Conservation (phyloP, 495 filamentous ascomycete species). For the Tuber melanosporum region DNA sequence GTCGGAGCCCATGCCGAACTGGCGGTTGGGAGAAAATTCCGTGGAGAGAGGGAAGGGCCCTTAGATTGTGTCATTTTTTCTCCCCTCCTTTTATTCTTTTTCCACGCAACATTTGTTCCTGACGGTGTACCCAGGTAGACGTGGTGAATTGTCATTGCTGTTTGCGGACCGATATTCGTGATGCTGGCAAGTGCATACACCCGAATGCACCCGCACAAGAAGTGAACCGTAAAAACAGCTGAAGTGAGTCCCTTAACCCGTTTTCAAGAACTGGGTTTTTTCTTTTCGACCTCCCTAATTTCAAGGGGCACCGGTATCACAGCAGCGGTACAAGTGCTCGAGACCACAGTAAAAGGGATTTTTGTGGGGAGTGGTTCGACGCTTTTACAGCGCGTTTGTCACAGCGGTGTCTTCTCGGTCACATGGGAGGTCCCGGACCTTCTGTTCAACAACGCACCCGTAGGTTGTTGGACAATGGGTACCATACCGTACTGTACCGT, state of each 20-base stretch:
- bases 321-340: not conserved
- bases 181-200: not conserved
- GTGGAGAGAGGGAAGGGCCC: not conserved
- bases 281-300: not conserved
- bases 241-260: not conserved
- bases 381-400: not conserved
- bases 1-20: not conserved
- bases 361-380: not conserved
- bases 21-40: not conserved
- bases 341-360: not conserved
- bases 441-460: not conserved
- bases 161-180: not conserved
- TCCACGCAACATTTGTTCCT: not conserved
- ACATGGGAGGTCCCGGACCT: not conserved
- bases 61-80: not conserved
- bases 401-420: not conserved
- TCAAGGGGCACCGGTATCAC: no score
- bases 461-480: not conserved
- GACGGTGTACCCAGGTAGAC: not conserved
- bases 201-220: not conserved
- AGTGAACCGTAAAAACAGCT: not conserved
- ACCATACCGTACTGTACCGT: no score
- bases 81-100: not conserved
- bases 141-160: not conserved
- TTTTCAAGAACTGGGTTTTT: not conserved